Conservation (phyloP, 2,329 filamentous ascomycete genomes). For the Stachybotrys echinatus region DNA sequence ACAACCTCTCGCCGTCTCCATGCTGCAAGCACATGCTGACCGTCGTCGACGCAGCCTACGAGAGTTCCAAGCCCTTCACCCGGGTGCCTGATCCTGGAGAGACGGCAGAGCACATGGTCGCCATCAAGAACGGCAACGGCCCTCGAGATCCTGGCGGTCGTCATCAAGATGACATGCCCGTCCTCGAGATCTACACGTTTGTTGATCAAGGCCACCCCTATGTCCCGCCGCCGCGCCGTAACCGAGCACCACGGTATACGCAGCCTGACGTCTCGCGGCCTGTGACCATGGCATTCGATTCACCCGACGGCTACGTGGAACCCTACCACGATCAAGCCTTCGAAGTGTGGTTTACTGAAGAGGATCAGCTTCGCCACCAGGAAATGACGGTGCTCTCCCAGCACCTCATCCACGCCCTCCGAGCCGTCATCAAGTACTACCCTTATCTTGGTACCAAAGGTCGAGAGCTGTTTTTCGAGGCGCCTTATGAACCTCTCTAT, state of each 20-base stretch:
- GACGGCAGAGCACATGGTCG: background rate
- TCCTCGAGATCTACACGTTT: background rate
- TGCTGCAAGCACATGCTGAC: no score
- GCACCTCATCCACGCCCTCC: slow-evolving; percentile 40
- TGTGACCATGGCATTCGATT: background rate
- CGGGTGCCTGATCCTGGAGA: background rate
- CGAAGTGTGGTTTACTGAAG: background rate
- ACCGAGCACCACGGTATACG: background rate
- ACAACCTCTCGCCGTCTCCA: background rate
- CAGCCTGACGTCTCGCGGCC: no score
- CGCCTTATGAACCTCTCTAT: slow-evolving; percentile 42
- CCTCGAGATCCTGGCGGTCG: background rate
- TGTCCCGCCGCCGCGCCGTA: background rate
- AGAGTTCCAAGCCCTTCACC: background rate
- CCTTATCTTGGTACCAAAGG: slow-evolving; percentile 32
- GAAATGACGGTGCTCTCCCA: slow-evolving; percentile 39
- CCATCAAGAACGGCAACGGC: background rate
- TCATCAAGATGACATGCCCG: background rate
- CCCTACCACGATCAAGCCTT: background rate
- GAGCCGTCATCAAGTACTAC: slow-evolving; percentile 43
- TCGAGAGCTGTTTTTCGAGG: slow-evolving; percentile 30
- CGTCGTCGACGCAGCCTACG: background rate
- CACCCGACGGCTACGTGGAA: background rate
- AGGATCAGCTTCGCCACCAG: slow-evolving; percentile 10
- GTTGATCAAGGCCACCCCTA: background rate